Conservation (phyloP, 768 basidiomycete genomes). For the Antrodiella citrinella region DNA sequence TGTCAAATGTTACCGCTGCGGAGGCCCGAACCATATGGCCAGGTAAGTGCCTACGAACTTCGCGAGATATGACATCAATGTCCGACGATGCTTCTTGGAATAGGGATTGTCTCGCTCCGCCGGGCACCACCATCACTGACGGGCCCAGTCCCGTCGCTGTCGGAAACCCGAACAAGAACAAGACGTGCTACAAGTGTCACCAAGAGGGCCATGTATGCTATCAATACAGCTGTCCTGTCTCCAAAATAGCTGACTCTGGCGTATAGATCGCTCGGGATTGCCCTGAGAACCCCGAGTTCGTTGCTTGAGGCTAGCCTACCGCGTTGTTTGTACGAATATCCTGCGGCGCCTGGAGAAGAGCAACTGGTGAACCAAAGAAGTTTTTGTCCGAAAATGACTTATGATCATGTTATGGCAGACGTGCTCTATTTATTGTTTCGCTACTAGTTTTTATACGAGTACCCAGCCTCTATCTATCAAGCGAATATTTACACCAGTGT, state of each 20-base stretch:
- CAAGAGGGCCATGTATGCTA: slow-evolving; percentile 76
- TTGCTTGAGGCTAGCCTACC: slow-evolving; percentile 1
- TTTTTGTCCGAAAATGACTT: background rate
- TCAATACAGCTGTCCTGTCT: background rate
- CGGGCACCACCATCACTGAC: slow-evolving; percentile 43
- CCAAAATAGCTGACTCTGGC: background rate
- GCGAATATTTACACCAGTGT: background rate
- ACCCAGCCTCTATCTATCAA: background rate
- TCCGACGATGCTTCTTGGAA: slow-evolving; percentile 2
- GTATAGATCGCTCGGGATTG: slow-evolving; percentile 29
- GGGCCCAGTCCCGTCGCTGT: slow-evolving; percentile 29
- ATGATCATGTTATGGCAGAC: background rate
- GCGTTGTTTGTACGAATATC: background rate
- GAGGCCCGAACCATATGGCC: slow-evolving; percentile 83
- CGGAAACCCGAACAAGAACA: slow-evolving; percentile 49
- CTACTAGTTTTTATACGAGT: slow-evolving; percentile 3
- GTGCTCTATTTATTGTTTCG: slow-evolving; percentile 6
- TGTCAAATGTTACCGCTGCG: slow-evolving; percentile 86
- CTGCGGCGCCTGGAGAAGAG: background rate
- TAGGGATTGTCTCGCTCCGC: slow-evolving; percentile 78
- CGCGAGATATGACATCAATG: too few species aligned
- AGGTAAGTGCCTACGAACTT: slow-evolving; percentile 40
- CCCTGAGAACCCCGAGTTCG: slow-evolving; percentile 24
- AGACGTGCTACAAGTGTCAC: slow-evolving; percentile 86
- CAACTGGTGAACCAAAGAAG: background rate